Conservation (phyloP, 202 grass and related monocot species). For the Schoenoplectus triqueter region DNA sequence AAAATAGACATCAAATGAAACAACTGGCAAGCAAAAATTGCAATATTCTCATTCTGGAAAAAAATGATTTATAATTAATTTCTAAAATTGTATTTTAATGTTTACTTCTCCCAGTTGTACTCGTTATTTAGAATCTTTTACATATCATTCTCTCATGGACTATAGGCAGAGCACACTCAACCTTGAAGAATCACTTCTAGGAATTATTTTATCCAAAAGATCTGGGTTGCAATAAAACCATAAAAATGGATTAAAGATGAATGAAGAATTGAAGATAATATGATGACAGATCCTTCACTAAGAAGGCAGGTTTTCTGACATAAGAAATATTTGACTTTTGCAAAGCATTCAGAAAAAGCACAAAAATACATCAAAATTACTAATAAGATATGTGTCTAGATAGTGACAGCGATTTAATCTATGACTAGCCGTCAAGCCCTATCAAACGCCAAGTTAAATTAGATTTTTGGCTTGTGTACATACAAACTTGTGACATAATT, state of each 20-base stretch:
- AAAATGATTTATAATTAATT: background rate
- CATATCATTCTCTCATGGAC: background rate
- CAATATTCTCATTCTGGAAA: background rate
- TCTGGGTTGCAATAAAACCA: background rate
- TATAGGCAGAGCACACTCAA: background rate
- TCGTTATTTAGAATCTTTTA: background rate
- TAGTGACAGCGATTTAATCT: background rate
- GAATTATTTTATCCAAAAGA: background rate
- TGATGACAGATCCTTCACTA: background rate
- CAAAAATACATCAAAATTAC: background rate
- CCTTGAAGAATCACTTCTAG: background rate
- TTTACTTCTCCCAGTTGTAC: slow-evolving; percentile 1
- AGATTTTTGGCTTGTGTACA: background rate
- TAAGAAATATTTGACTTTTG: slow-evolving; percentile 10
- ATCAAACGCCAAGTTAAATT: background rate
- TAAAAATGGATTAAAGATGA: background rate
- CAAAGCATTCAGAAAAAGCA: slow-evolving; percentile 10
- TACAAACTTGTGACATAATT: background rate
- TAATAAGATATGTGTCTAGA: background rate
- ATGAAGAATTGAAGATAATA: slow-evolving; percentile 20
- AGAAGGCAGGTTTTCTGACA: background rate
- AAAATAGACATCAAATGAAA: slow-evolving; percentile 17
- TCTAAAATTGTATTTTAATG: slow-evolving; percentile 10
- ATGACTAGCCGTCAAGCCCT: background rate
- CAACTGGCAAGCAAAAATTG: background rate